Base-by-base conservation (phyloP, 1,284 basidiomycete genomes). In the Lentinus polychrous region DNA sequence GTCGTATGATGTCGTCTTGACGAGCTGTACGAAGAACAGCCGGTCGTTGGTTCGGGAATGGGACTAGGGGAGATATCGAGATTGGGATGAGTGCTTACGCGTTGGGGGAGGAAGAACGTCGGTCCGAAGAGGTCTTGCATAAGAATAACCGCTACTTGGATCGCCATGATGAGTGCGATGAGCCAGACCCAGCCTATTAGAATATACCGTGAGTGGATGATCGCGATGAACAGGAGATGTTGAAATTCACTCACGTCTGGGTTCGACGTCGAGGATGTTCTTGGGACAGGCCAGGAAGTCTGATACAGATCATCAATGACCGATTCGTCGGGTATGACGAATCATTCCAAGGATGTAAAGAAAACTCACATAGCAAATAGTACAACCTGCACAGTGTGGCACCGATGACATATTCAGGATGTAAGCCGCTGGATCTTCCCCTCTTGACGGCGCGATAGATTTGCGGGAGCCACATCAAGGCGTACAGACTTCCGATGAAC, bases 211-310 rank as follows among this genome's bases (percentile, higher is more conserved):
- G 10, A 20, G 38, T 40, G 43, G 12, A 24, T 12, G 3, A 20
- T n/a, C 14, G 17, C 1, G 32, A 23, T n/a, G n/a, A 23, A 23
- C 15, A 35, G 12, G 6, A 22, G 34, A 45, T n/a, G 35, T 48
- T 45, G 46, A 35, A 8, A 17, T 43, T 32, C 2, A 66, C 76
- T 56, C 58, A 90, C 83, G 60, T 52, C 82, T 74, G 15, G 83
- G 76, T 52, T 86, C 78, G 24, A 88, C 73, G 56, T 93, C 90
- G 51, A 94, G 73, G 7, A 94, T 83, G 60, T 94, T 94, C 58
- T 82, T 80, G 2, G 91, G 86, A 59, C 89, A 94, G 0, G 74
- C 76, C 60, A 94, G 70, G 52, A 90, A 84, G 62, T 94, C 91
- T 93, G 57, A 20, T 6, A 5, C 27, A 27, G 5, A 27, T 27